Evolutionary conservation across 2,329 filamentous ascomycete species (phyloP), one percentile per base, ranked within the genome.

Genomic region (Exserohilum turcica): DNA sequence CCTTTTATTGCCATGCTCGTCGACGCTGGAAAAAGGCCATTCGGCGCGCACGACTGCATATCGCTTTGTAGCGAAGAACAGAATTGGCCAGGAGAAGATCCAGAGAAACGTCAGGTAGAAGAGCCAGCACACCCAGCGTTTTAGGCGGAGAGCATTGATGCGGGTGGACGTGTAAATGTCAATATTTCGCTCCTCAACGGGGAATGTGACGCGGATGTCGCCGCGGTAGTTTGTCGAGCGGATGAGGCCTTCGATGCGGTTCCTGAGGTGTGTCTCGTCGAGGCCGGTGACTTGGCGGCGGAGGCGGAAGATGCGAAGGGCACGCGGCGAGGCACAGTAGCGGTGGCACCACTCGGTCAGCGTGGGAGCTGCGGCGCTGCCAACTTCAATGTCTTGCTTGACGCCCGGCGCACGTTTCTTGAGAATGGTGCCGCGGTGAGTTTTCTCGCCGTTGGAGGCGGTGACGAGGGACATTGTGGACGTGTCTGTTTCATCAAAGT

Each of bases 31-130:
- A 60, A 81, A 86, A 1, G 77, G 72, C 86, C 87, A 92, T 29
- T 86, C 79, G 0, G 82, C 81, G 18, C 79, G 77, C 3, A 84
- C 80, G 2, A 89, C 85, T 58, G 87, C 82, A 75, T 86, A 92
- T 43, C 83, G 79, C 67, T 83, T 85, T 1, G 89, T 92, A 15
- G 81, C 74, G 67, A 90, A 80, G 74, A 84, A 86, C 10, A 92
- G 78, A 51, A 83, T 82, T 0, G 89, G 89, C 89, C 89, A 92
- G 3, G 83, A 78, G 61, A 92, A 78, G 51, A 92, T 65, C 80
- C 88, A 88, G 10, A 89, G 72, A 54, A 91, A 84, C 0, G 85
- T 85, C 5, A 89, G 70, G 67, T 84, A 85, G 75, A 86, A 90
- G 8, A 90, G 38, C 78, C 84, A 83, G 36, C 81, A 77, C 38